These are phyloP conservation scores for Fusarium sp. DNA, from an alignment of 2,329 filamentous ascomycete species.

Conservation along the genomic window DNA sequence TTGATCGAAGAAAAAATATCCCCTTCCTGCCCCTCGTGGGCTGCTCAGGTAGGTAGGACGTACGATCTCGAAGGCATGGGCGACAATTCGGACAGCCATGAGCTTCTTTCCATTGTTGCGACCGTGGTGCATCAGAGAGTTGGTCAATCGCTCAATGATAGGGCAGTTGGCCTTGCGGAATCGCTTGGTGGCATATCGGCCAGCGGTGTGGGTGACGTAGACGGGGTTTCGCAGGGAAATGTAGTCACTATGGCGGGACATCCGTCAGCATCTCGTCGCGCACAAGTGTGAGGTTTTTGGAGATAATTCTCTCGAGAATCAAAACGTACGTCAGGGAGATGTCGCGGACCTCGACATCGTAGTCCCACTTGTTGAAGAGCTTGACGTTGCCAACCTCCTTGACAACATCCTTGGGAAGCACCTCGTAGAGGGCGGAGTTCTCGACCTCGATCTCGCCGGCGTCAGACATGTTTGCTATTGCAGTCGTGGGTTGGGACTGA, in stretches of 20 bases:
- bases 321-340: slow-evolving; percentile 95
- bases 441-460: slow-evolving; percentile 94
- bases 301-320: slow-evolving; percentile 24
- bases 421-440: slow-evolving; percentile 79
- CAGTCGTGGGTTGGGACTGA: slow-evolving; percentile 58
- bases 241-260: slow-evolving; percentile 83
- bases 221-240: slow-evolving; percentile 99
- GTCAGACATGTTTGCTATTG: slow-evolving; percentile 86
- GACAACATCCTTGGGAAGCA: slow-evolving; percentile 94
- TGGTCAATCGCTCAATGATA: slow-evolving; percentile 99
- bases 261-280: slow-evolving; percentile 54
- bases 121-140: slow-evolving; percentile 99
- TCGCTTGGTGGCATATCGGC: slow-evolving; percentile 98
- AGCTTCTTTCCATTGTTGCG: slow-evolving; percentile 99
- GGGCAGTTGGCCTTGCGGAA: slow-evolving; percentile 99
- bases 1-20: slow-evolving; percentile 14
- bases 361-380: slow-evolving; percentile 98
- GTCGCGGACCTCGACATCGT: slow-evolving; percentile 99
- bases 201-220: slow-evolving; percentile 99
- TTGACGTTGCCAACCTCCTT: slow-evolving; percentile 92
- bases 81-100: slow-evolving; percentile 99
- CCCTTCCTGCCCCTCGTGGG: slow-evolving; percentile 7
- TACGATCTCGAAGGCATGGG: slow-evolving; percentile 99
- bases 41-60: slow-evolving; percentile 60
- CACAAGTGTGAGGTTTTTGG: slow-evolving; percentile 33